These are phyloP conservation scores for Ceratocystiopsis minuta DNA, from an alignment of 2,329 filamentous ascomycete species.

Conservation along the genomic window DNA sequence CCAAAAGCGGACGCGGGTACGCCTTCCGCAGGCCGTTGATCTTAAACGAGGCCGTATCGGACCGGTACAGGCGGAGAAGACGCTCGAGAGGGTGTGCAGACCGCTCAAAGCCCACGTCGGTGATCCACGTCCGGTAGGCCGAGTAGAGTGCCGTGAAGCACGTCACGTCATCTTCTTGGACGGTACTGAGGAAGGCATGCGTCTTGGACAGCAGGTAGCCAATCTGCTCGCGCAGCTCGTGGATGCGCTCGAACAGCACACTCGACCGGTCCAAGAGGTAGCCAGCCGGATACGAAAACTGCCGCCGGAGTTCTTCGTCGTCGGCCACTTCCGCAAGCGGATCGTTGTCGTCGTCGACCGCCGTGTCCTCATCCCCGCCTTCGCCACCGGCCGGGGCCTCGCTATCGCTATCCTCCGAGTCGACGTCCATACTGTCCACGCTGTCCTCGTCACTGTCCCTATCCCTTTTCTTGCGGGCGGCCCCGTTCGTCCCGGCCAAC, in stretches of 20 bases:
- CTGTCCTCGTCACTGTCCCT: slow-evolving; percentile 13
- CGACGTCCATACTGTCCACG: not conserved
- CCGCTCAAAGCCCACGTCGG: slow-evolving; percentile 89
- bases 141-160: slow-evolving; percentile 89
- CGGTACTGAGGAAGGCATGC: slow-evolving; percentile 62
- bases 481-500: slow-evolving; percentile 23
- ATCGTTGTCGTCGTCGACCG: slow-evolving; percentile 31
- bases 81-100: slow-evolving; percentile 87
- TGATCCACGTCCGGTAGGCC: slow-evolving; percentile 90
- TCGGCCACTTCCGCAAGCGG: slow-evolving; percentile 48
- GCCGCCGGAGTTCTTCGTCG: slow-evolving; percentile 67
- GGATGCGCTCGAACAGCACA: slow-evolving; percentile 55
- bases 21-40: slow-evolving; percentile 81
- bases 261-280: slow-evolving; percentile 53
- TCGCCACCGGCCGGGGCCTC: slow-evolving; percentile 30
- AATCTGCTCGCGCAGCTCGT: slow-evolving; percentile 61
- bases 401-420: slow-evolving; percentile 6
- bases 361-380: slow-evolving; percentile 28
- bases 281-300: slow-evolving; percentile 76
- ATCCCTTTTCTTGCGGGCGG: no score
- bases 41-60: slow-evolving; percentile 84
- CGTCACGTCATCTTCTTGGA: slow-evolving; percentile 87
- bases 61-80: slow-evolving; percentile 64
- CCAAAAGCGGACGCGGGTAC: slow-evolving; percentile 80
- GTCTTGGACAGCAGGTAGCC: slow-evolving; percentile 68